Percentiles rank a stretch among this genome's conserved stretches.
These are phyloP conservation scores for Ampelocalamus luodianensis DNA, from an alignment of 176 grass and related monocot species.

Conservation along the genomic window DNA sequence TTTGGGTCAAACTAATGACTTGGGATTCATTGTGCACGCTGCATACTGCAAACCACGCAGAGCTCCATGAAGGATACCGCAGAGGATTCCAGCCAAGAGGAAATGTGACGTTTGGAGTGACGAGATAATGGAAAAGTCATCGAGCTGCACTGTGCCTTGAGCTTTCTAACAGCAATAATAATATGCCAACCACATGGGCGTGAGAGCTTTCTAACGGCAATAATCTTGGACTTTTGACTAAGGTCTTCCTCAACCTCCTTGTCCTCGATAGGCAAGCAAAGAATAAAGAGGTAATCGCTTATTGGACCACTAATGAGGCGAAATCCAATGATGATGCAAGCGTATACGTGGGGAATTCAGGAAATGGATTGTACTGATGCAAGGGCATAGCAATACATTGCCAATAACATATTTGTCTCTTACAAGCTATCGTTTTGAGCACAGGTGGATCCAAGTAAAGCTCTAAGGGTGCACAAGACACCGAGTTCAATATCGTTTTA, in stretches of 20 bases:
- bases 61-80: accelerated
- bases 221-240: constrained; percentile 41
- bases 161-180: background rate
- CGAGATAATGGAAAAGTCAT: constrained; percentile 20
- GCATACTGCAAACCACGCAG: accelerated
- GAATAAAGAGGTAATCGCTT: background rate
- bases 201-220: no score
- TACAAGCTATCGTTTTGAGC: no score
- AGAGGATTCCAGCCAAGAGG: constrained; percentile 21
- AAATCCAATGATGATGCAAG: constrained; percentile 34
- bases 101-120: constrained; percentile 69
- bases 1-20: background rate
- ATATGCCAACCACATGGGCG: background rate
- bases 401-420: background rate
- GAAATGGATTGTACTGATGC: background rate
- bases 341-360: constrained; percentile 6
- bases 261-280: constrained; percentile 27
- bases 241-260: background rate
- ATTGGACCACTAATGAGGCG: background rate
- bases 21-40: constrained; percentile 25
- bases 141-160: background rate
- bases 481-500: no score
- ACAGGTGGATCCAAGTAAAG: no score
- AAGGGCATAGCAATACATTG: background rate
- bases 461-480: no score